phyloP scores from a whole-genome alignment of 1,284 basidiomycete species.

The Tremellales sp. region DNA sequence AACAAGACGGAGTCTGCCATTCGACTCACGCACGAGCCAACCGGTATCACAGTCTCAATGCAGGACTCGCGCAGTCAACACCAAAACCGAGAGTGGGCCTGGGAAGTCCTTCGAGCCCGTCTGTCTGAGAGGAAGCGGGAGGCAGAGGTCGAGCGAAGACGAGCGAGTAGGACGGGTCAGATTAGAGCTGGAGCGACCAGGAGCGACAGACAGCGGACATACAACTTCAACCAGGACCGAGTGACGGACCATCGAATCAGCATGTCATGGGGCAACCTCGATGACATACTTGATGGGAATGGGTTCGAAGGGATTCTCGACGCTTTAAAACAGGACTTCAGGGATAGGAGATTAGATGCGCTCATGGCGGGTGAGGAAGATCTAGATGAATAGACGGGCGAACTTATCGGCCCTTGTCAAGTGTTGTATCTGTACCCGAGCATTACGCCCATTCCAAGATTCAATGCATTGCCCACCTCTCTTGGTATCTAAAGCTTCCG shows the following conservation, averaged over 20 bases:
- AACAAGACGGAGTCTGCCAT: slow-evolving; percentile 99
- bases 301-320: slow-evolving; percentile 57
- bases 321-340: slow-evolving; percentile 62
- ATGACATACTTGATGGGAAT: slow-evolving; percentile 72
- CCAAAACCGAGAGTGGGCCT: slow-evolving; percentile 85
- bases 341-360: slow-evolving; percentile 64
- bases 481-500: not conserved
- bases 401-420: not conserved
- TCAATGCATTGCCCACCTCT: not conserved
- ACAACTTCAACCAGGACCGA: slow-evolving; percentile 87
- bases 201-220: slow-evolving; percentile 89
- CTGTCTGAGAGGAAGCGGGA: slow-evolving; percentile 73
- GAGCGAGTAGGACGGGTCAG: slow-evolving; percentile 65
- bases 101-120: slow-evolving; percentile 76
- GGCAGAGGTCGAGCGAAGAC: slow-evolving; percentile 64
- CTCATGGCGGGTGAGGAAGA: slow-evolving; percentile 54
- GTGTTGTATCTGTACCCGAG: not conserved
- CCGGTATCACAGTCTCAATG: slow-evolving; percentile 94
- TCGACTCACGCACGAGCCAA: slow-evolving; percentile 88
- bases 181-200: slow-evolving; percentile 75
- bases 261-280: slow-evolving; percentile 67
- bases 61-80: slow-evolving; percentile 97
- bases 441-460: not conserved
- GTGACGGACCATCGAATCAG: slow-evolving; percentile 89
- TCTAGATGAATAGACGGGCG: slow-evolving; percentile 22